phyloP scores from a whole-genome alignment of 1,284 basidiomycete genomes.

The Boletus holoroseus region DNA sequence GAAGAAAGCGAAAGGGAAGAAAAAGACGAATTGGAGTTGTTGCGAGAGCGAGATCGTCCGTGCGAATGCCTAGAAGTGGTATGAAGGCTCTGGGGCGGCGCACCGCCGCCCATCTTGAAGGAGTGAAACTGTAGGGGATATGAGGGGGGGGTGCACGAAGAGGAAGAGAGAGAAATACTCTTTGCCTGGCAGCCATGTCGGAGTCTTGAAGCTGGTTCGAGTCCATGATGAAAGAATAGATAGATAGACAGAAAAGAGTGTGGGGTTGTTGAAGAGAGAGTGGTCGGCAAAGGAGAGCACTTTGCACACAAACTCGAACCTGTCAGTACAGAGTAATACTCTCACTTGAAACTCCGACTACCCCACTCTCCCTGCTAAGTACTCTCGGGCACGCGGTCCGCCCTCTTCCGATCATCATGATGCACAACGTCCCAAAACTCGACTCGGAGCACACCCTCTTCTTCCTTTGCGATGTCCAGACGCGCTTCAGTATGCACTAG shows the following conservation, averaged over 20 bases:
- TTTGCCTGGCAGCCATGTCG: slow-evolving; percentile 41
- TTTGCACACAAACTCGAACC: neutral
- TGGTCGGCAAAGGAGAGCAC: slow-evolving; percentile 17
- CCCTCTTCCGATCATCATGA: neutral
- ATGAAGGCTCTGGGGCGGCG: slow-evolving; percentile 31
- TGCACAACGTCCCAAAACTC: slow-evolving; percentile 32
- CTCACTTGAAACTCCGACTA: neutral
- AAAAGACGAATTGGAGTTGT: slow-evolving; percentile 39
- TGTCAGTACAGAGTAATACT: neutral
- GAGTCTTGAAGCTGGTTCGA: slow-evolving; percentile 23
- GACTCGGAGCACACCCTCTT: slow-evolving; percentile 53
- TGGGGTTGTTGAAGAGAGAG: slow-evolving; percentile 31
- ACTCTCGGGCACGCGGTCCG: no score
- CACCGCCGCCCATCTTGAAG: slow-evolving; percentile 51
- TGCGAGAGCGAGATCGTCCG: slow-evolving; percentile 68
- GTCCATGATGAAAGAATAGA: slow-evolving; percentile 22
- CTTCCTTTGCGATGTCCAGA: slow-evolving; percentile 78
- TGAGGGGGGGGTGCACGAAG: neutral
- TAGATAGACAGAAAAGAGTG: slow-evolving; percentile 32
- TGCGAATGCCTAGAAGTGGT: slow-evolving; percentile 41
- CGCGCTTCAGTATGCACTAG: slow-evolving; percentile 57
- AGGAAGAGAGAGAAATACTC: slow-evolving; percentile 32
- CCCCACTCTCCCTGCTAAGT: neutral
- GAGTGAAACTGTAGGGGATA: slow-evolving; percentile 48
- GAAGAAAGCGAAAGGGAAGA: slow-evolving; percentile 37